A percentile compares a stretch with the other conserved stretches of the same genome.
Evolutionary conservation across 2,329 filamentous ascomycete species (phyloP).

Genomic region (Alternaria sp.): DNA sequence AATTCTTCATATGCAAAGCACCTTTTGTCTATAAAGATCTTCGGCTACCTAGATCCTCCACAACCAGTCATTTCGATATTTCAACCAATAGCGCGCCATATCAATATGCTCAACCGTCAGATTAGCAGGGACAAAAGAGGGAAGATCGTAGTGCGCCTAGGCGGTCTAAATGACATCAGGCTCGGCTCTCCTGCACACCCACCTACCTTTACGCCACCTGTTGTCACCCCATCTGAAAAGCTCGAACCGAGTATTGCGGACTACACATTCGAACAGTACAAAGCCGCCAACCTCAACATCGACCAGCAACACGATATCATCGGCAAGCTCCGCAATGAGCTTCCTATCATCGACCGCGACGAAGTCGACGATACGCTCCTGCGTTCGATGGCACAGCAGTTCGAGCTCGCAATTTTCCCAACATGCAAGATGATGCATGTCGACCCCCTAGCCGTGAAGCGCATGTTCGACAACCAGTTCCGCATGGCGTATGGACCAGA

Average conservation of each 20-base stretch:
- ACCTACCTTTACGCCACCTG: not conserved
- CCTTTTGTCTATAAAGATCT: not conserved
- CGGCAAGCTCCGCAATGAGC: conserved; percentile 12
- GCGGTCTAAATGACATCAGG: conserved; percentile 3
- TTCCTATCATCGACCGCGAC: conserved; percentile 16
- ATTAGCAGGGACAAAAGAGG: not conserved
- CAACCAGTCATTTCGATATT: not conserved
- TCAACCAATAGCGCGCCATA: not conserved
- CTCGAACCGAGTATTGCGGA: not conserved
- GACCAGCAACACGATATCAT: conserved; percentile 10
- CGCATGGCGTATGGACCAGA: conserved; percentile 10
- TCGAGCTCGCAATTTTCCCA: conserved; percentile 9
- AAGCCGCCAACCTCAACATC: conserved; percentile 12
- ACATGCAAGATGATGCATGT: conserved; percentile 19
- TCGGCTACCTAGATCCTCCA: not conserved
- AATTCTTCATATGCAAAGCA: not conserved
- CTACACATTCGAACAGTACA: conserved; percentile 16
- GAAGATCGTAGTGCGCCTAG: not conserved
- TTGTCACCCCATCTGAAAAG: not conserved
- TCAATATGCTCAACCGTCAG: not conserved
- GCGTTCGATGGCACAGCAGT: conserved; percentile 1
- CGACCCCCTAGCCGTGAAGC: conserved; percentile 9
- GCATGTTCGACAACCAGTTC: conserved; percentile 17
- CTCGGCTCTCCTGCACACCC: not conserved
- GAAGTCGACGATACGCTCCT: conserved; percentile 13